These are phyloP conservation scores for Phialemoniopsis sp. DNA, from an alignment of 2,329 filamentous ascomycete genomes.

Conservation along the genomic window DNA sequence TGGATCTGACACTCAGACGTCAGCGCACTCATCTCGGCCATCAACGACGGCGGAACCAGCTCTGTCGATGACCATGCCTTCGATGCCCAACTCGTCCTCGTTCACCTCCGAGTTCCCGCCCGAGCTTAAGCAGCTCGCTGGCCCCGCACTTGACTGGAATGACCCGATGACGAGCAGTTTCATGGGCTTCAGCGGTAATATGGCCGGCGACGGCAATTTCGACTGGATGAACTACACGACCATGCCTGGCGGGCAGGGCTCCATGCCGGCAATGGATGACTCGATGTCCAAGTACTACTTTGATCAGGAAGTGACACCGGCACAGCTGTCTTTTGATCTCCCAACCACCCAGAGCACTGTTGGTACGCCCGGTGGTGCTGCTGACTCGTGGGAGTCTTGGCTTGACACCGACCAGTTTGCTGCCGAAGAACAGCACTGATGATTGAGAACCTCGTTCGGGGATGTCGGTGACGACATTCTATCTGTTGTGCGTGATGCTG, in stretches of 20 bases:
- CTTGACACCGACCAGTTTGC: conserved; percentile 1
- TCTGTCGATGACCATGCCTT: not conserved
- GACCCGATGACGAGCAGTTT: not conserved
- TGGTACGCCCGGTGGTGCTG: not conserved
- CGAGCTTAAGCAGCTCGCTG: conserved; percentile 1
- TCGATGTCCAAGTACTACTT: not conserved
- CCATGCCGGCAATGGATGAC: not conserved
- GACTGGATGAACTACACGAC: not conserved
- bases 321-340: not conserved
- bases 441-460: too few relatives aligned
- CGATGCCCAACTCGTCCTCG: not conserved
- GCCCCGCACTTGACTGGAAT: not conserved
- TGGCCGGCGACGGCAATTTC: not conserved
- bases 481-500: too few relatives aligned
- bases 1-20: too few relatives aligned
- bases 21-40: too few relatives aligned
- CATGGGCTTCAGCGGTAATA: not conserved
- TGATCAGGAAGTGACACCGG: not conserved
- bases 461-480: too few relatives aligned
- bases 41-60: not conserved
- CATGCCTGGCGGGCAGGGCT: not conserved
- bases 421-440: not conserved
- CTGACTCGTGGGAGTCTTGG: conserved; percentile 1
- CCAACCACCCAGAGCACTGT: not conserved
- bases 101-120: conserved; percentile 1